Conservation (phyloP, 768 basidiomycete genomes). For the Pisolithus orientalis region DNA sequence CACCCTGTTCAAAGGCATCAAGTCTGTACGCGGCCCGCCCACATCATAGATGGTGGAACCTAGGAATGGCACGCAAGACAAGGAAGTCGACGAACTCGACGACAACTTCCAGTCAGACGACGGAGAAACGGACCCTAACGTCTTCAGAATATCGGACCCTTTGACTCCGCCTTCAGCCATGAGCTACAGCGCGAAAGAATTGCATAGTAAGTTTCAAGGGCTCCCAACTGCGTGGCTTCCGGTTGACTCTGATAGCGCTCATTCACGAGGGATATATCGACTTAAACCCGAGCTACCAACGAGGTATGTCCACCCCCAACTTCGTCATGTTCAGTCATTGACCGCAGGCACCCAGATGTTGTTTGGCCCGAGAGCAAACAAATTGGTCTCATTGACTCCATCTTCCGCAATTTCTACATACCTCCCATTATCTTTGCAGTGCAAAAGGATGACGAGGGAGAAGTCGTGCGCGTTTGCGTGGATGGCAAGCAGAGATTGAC, state of each 20-base stretch:
- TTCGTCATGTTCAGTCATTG: neutral
- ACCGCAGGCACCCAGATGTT: slow-evolving; percentile 41
- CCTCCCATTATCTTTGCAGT: slow-evolving; percentile 47
- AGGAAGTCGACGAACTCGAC: slow-evolving; percentile 45
- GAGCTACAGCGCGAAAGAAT: slow-evolving; percentile 37
- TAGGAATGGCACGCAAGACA: slow-evolving; percentile 18
- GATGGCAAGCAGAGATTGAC: slow-evolving; percentile 52
- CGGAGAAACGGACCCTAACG: slow-evolving; percentile 31
- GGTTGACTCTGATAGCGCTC: slow-evolving; percentile 33
- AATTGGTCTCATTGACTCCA: slow-evolving; percentile 44
- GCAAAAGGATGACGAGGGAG: slow-evolving; percentile 34
- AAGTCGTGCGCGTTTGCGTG: slow-evolving; percentile 37
- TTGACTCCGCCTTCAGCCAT: slow-evolving; percentile 35
- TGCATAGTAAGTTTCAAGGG: slow-evolving; percentile 38
- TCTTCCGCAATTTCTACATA: slow-evolving; percentile 48
- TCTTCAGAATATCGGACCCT: slow-evolving; percentile 39
- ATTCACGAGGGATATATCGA: slow-evolving; percentile 70
- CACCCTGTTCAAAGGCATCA: slow-evolving; percentile 7
- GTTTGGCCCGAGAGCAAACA: slow-evolving; percentile 75
- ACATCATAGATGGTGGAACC: slow-evolving; percentile 12
- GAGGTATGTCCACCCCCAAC: slow-evolving; percentile 39
- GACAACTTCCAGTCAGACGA: slow-evolving; percentile 36
- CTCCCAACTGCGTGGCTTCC: neutral
- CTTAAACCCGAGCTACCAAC: slow-evolving; percentile 64
- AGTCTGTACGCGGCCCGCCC: neutral